phyloP scores from a whole-genome alignment of 139 green algal genomes.

The Coelastrella sp. region DNA sequence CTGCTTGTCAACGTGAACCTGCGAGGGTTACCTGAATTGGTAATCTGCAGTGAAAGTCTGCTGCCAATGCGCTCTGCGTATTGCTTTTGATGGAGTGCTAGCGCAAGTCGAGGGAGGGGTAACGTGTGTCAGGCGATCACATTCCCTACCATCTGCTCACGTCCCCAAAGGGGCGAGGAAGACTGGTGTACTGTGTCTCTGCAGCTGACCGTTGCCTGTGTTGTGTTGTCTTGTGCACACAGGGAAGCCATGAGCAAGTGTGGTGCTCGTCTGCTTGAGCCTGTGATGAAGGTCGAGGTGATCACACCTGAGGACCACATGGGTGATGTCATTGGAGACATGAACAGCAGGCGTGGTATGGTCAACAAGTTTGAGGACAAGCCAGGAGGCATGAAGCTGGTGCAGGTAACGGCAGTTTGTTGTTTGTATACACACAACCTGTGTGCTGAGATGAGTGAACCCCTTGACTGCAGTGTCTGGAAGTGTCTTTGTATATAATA shows the following conservation, averaged over 20 bases:
- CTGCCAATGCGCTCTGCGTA: too few relatives aligned
- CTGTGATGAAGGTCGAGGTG: conserved; percentile 98
- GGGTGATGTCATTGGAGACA: conserved; percentile 98
- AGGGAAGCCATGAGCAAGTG: conserved; percentile 96
- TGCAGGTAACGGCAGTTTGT: conserved; percentile 46
- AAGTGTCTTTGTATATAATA: not conserved
- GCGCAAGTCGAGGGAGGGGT: too few relatives aligned
- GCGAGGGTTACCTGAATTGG: too few relatives aligned
- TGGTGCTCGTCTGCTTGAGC: conserved; percentile 93
- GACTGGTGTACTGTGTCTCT: not conserved
- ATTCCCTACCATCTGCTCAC: too few relatives aligned
- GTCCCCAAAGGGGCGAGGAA: too few relatives aligned
- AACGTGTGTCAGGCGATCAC: too few relatives aligned
- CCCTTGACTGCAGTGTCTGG: not conserved
- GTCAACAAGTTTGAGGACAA: conserved; percentile 93
- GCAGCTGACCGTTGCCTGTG: not conserved
- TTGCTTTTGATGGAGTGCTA: too few relatives aligned
- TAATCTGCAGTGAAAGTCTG: too few relatives aligned
- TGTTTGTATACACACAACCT: too few relatives aligned
- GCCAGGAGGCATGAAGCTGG: conserved; percentile 94
- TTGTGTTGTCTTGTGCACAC: conserved; percentile 59
- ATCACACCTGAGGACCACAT: conserved; percentile 97
- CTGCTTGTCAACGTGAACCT: too few relatives aligned
- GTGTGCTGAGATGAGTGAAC: not conserved
- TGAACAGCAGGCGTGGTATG: conserved; percentile 97